A percentile compares a stretch with the other conserved stretches of the same genome.
Evolutionary conservation across 2,329 filamentous ascomycete species (phyloP).

Genomic region (Hymenoscyphus fructigenus): DNA sequence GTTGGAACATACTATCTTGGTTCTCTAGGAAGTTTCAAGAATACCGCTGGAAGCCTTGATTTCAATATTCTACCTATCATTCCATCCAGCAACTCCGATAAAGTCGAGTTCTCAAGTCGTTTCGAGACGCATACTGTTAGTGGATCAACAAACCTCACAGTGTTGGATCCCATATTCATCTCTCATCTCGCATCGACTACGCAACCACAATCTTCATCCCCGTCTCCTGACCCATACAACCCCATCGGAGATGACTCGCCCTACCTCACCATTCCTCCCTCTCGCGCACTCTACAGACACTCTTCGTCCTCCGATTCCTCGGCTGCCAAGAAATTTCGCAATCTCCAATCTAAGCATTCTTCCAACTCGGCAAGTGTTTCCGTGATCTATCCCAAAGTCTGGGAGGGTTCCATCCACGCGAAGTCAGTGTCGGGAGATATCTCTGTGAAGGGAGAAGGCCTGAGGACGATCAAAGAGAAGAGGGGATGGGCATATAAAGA

Average conservation of each 20-base stretch:
- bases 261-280: conserved; percentile 21
- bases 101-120: conserved; percentile 9
- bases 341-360: conserved; percentile 25
- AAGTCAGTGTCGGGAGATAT: conserved; percentile 31
- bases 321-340: conserved; percentile 19
- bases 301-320: background rate
- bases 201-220: conserved; percentile 9
- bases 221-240: conserved; percentile 7
- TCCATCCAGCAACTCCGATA: conserved; percentile 11
- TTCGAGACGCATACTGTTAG: conserved; percentile 32
- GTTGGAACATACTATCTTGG: conserved; percentile 31
- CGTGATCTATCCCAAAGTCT: conserved; percentile 29
- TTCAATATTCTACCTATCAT: conserved; percentile 29
- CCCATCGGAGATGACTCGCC: conserved; percentile 24
- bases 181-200: conserved; percentile 14
- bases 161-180: conserved; percentile 32
- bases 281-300: background rate
- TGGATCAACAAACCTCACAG: conserved; percentile 24
- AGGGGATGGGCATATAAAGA: conserved; percentile 27
- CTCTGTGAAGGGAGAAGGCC: conserved; percentile 21
- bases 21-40: conserved; percentile 25
- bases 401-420: conserved; percentile 30
- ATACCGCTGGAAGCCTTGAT: conserved; percentile 24
- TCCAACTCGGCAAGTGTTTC: conserved; percentile 24
- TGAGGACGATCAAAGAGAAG: conserved; percentile 25